Conservation (phyloP, 352 stramenopile genomes). For the Pythium graminicola region DNA sequence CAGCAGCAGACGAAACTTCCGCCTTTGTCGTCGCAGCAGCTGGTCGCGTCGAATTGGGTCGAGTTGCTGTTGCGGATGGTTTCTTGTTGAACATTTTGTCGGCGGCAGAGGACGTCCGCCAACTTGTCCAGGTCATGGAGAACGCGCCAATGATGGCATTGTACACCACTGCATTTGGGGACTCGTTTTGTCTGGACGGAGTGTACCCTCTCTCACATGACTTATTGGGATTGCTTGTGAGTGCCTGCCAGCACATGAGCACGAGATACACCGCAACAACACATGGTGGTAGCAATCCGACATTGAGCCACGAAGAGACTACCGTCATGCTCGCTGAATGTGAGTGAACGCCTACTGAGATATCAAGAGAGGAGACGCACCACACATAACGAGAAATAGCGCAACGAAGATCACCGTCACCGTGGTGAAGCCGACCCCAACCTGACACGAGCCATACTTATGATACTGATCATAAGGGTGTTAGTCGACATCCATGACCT, state of each 20-base stretch:
- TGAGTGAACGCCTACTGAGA: too few species aligned
- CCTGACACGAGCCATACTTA: slow-evolving; percentile 78
- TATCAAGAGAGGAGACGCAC: slow-evolving; percentile 33
- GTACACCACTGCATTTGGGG: slow-evolving; percentile 18
- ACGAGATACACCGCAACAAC: slow-evolving; percentile 67
- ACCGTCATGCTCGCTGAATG: too few species aligned
- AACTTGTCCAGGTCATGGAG: slow-evolving; percentile 62
- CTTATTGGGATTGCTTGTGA: slow-evolving; percentile 51
- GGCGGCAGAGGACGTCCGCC: slow-evolving; percentile 54
- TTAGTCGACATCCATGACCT: too few species aligned
- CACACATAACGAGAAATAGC: slow-evolving; percentile 56
- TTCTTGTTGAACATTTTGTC: slow-evolving; percentile 66
- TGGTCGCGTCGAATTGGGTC: slow-evolving; percentile 6
- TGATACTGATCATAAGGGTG: slow-evolving; percentile 65
- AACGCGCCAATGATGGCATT: slow-evolving; percentile 57
- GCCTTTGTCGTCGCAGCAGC: not conserved
- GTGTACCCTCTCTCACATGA: slow-evolving; percentile 27
- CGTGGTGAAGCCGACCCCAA: slow-evolving; percentile 75
- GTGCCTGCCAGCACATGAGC: slow-evolving; percentile 68
- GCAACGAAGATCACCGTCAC: slow-evolving; percentile 78
- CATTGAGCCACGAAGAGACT: slow-evolving; percentile 72
- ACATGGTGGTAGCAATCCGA: slow-evolving; percentile 66
- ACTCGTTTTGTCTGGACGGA: not conserved
- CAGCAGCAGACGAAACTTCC: slow-evolving; percentile 26
- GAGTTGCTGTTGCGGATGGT: slow-evolving; percentile 15